phyloP scores from a whole-genome alignment of 352 stramenopile genomes.

The Pythium oligandrum region DNA sequence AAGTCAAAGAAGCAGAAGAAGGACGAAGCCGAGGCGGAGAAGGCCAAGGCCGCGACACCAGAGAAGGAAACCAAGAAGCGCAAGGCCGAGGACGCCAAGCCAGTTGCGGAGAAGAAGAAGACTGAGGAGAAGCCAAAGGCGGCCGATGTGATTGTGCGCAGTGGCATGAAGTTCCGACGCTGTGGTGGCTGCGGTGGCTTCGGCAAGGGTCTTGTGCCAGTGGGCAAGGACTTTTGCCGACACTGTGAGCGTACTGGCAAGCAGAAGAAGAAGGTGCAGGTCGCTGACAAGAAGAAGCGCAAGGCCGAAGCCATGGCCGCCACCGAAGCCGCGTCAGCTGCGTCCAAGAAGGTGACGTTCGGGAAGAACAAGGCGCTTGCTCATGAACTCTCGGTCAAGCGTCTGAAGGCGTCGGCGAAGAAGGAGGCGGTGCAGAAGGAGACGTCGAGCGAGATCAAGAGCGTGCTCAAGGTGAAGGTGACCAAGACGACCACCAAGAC shows the following conservation, averaged over 20 bases:
- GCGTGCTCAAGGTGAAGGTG: slow-evolving; percentile 57
- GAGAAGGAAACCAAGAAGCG: slow-evolving; percentile 11
- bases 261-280: slow-evolving; percentile 50
- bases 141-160: slow-evolving; percentile 41
- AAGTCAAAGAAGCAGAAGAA: slow-evolving; percentile 17
- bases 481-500: slow-evolving; percentile 19
- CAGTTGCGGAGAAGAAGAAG: slow-evolving; percentile 16
- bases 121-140: slow-evolving; percentile 20
- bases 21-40: slow-evolving; percentile 1
- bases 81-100: slow-evolving; percentile 16
- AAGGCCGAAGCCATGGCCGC: slow-evolving; percentile 43
- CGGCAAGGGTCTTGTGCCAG: slow-evolving; percentile 66
- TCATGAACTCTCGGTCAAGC: slow-evolving; percentile 80
- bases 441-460: slow-evolving; percentile 49
- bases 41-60: slow-evolving; percentile 11
- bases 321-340: slow-evolving; percentile 21
- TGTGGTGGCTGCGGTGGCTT: slow-evolving; percentile 61
- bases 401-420: slow-evolving; percentile 71
- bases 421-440: slow-evolving; percentile 51
- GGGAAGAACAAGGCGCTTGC: slow-evolving; percentile 79
- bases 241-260: slow-evolving; percentile 71
- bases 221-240: slow-evolving; percentile 54
- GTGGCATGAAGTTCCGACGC: slow-evolving; percentile 70
- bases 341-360: slow-evolving; percentile 80
- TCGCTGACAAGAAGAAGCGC: slow-evolving; percentile 52